Base-by-base conservation (phyloP, 179 eudicot species). In the Patellifolia procumbens region DNA sequence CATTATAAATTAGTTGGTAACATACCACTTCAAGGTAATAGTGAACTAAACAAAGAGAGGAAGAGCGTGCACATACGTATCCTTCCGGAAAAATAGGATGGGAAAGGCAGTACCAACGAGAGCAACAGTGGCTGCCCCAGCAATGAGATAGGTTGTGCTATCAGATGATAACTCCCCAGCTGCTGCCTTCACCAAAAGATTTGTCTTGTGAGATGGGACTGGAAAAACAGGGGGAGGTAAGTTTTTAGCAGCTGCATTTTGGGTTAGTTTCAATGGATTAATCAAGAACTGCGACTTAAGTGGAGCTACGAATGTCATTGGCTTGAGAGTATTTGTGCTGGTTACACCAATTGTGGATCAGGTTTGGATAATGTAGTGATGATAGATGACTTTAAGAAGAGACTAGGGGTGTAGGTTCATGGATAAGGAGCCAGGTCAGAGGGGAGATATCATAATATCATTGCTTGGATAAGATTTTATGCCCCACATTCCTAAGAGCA, bases 101-200 rank as follows among this genome's bases (percentile, higher is more conserved):
- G 97, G 98, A 78, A 92, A 92, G 52, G 94, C 98, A 43, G 98
- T 94, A 74, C 97, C 98, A 1, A 92, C 73, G 73, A 94, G 82
- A 2, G 98, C 97, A 45, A 94, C 90, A 0, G 81, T 80, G 8
- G 80, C 91, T 0, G 98, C 97, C 8, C 97, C 97, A 3, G 91
- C 93, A 45, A 94, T 81, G 72, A 92, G 67, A 74, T 94, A 94
- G 2, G 81, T 82, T 5, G 91, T 92, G 81, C 97, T 90, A 22
- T 85, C 93, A 0, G 97, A 43, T 1, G 97, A 91, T 29, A 95
- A 76, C 29, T 95, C 99, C 20, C 97, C 97, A 0, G 79, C 88
- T 0, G 95, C 97, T 0, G 94, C 87, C 5, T 82, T 94, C 60
- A 89, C 89, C 0, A 82, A 75, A 39, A 87, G 35, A 15, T 81